Base-by-base conservation (phyloP, 805 yeast species). In the Zygosaccharomyces bailii region DNA sequence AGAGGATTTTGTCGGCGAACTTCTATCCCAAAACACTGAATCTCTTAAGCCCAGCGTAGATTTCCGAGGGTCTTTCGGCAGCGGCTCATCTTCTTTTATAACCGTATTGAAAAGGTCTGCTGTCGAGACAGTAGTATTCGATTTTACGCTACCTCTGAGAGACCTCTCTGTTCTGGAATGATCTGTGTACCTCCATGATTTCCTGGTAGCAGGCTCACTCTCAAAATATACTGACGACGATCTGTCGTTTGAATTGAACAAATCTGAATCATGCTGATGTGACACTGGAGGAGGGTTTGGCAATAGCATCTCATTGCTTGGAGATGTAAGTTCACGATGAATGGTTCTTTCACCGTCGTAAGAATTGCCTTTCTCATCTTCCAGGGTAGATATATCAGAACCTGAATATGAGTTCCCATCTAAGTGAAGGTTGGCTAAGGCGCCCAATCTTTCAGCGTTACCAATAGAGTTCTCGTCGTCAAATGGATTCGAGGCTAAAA, bases 111-210 rank as follows among this genome's bases (percentile, higher is more conserved):
- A 74, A 37, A 89, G 74, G 60, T 87, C 91, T 40, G 83, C 86
- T 1, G 96, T 87, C 24, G 90, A 81, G 25, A 90, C 90, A 0
- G 96, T 88, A 20, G 88, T 89, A 45, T 84, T 57, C 0, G 96
- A 86, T 30, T 75, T 76, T 44, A 79, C 71, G 7, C 95, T 83
- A 27, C 77, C 80, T 60, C 91, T 77, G n/a, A 37, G 21, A n/a
- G 34, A 31, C 19, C 35, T 39, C 8, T 19, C 42, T 4, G 42
- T 9, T 16, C 13, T 34, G 36, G 77, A 45, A 19, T 50, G 51
- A 21, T 38, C 44, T 19, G 18, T 71, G 34, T 66, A 66, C 56
- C 89, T 71, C 90, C 90, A 84, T 4, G 83, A 82, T 56, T 57
- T 75, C 70, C 54, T 72, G 59, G 43, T 64, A 2, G 60, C 61